Base-by-base conservation (phyloP, 768 basidiomycete species). In the Podaxis mareebaensis region DNA sequence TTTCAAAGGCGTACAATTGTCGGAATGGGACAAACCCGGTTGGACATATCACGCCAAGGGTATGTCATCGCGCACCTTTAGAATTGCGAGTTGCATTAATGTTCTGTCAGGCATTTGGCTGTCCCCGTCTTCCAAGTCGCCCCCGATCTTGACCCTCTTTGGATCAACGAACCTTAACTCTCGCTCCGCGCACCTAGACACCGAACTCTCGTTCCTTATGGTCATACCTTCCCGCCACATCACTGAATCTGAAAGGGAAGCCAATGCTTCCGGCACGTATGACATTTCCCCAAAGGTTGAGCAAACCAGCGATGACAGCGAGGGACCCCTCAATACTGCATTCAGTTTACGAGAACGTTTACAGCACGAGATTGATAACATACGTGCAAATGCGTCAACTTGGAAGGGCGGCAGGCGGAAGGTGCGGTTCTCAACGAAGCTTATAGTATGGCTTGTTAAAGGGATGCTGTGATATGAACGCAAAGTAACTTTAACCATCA, bases 1-100 rank as follows among this genome's bases (percentile, higher is more conserved):
- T 3, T 63, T 57, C 61, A 70, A 76, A 38, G 85, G 87, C 0
- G 82, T 99, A 24, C 80, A 87, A 60, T 78, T 99, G 65, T 83
- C 78, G 63, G 96, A 99, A 74, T 99, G 97, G 97, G 84, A 87
- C 70, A 84, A 84, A 66, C 77, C 81, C 24, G 93, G 90, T 3
- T 99, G 97, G 97, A 99, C 97, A 1, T 99, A 99, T 76, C 97
- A 99, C 71, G 93, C 97, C 26, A 99, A 99, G 83, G 97, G 96
- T 96, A 65, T 36, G 33, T 53, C 54, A 17, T 40, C 6, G 53
- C 46, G 42, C 40, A 30, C 5, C 40, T 55, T 24, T 52, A 26
- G 44, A 39, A 46, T 49, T 28, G 38, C 26, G 28, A n/a, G n/a
- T 26, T 6, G 24, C 11, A 22, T 12, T n/a, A 54, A 60, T n/a